Percentiles rank a stretch among this genome's conserved stretches.
Evolutionary conservation across 805 yeast species (phyloP).

Genomic region (Soucietia sequanensis): DNA sequence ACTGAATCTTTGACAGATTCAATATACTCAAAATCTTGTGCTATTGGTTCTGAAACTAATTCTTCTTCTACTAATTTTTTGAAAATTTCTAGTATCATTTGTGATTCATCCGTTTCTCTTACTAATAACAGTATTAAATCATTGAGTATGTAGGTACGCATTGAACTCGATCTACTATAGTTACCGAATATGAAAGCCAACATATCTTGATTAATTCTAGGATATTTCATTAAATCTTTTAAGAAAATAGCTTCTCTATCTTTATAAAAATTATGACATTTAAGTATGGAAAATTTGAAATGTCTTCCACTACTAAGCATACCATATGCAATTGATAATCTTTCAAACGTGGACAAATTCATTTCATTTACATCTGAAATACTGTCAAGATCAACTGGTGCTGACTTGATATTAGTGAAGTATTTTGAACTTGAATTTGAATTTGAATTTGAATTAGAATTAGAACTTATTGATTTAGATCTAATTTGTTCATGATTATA

Average conservation of each 20-base stretch:
- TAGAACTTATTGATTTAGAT: too few species aligned
- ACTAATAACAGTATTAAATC: slow-evolving; percentile 11
- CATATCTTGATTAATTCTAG: slow-evolving; percentile 15
- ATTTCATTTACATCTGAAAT: too few species aligned
- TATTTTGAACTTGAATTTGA: too few species aligned
- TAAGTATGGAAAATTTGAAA: too few species aligned
- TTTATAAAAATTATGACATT: slow-evolving; percentile 15
- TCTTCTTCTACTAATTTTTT: slow-evolving; percentile 2
- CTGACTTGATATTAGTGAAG: too few species aligned
- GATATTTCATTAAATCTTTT: slow-evolving; percentile 18
- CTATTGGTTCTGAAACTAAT: not conserved
- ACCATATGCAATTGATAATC: too few species aligned
- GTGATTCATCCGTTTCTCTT: slow-evolving; percentile 8
- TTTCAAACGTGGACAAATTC: too few species aligned
- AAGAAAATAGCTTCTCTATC: slow-evolving; percentile 9
- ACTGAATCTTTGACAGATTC: not conserved
- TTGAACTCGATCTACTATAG: slow-evolving; percentile 15
- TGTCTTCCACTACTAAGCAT: too few species aligned
- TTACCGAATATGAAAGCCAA: slow-evolving; percentile 12
- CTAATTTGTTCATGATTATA: too few species aligned
- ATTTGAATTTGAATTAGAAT: too few species aligned
- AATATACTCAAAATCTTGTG: not conserved
- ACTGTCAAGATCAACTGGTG: too few species aligned
- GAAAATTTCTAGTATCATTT: slow-evolving; percentile 6
- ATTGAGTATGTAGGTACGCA: slow-evolving; percentile 16